Evolutionary conservation across 345 rosid species (phyloP), one percentile per base, ranked within the genome.

Genomic region (Moricandia arvensis): DNA sequence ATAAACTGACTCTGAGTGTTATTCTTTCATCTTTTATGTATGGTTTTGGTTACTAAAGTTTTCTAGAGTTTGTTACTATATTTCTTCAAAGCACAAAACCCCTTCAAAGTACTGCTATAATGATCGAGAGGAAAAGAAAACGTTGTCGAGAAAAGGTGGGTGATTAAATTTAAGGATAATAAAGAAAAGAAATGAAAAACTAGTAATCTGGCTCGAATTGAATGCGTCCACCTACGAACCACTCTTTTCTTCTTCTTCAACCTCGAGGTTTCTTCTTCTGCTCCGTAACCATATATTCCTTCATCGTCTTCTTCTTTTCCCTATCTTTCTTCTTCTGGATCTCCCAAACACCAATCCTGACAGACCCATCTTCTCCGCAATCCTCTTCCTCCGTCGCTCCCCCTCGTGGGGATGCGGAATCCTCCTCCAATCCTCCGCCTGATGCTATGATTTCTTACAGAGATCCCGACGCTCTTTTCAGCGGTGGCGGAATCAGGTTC

Each of bases 401-500:
- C 76, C 75, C 55, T 57, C 37, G 59, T 26, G 64, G 83, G 76
- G 82, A 78, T 75, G 84, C 83, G 26, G 69, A 35, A 33, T 68
- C 74, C 9, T 47, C 77, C 69, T 17, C 68, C 61, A 8, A 9
- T 67, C 45, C 65, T 47, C 38, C 38, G 43, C 37, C 74, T 21
- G 8, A 41, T 27, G 17, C 66, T 30, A 78, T 78, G 81, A 66
- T 72, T 59, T 71, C 80, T 21, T 64, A 75, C 24, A 57, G 80
- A 65, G 80, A 86, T 62, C 91, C 86, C 43, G 86, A 90, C 47
- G 85, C 85, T 30, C 97, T 90, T 9, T 93, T 86, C 3, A 87
- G 90, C 74, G 98, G 98, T 38, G 97, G 98, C 1, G 97, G 98
- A 54, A 89, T 88, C 75, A 94, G 98, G 98, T 94, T 63, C 13